Evolutionary conservation across 2,329 filamentous ascomycete species (phyloP).

Genomic region (Cercospora janseana): DNA sequence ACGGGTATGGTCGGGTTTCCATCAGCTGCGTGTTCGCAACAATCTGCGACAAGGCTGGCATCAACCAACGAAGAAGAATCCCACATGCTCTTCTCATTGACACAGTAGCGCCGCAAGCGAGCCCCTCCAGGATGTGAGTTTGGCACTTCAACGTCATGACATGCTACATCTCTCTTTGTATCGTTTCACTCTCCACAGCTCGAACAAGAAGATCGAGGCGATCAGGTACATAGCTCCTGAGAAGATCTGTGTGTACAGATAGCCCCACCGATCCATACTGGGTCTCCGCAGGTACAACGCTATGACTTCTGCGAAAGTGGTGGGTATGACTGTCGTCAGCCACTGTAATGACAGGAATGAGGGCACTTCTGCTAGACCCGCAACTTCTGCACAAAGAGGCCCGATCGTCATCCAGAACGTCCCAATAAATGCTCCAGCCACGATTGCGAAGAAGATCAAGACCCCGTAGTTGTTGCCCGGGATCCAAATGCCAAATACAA

Average conservation of each 20-base stretch:
- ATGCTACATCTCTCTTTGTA: no score
- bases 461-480: constrained; percentile 45
- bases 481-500: constrained; percentile 49
- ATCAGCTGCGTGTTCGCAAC: background rate
- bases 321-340: constrained; percentile 40
- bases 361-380: constrained; percentile 42
- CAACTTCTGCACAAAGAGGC: constrained; percentile 44
- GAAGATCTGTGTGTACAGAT: constrained; percentile 44
- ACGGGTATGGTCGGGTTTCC: background rate
- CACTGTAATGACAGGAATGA: constrained; percentile 43
- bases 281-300: constrained; percentile 42
- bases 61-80: background rate
- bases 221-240: constrained; percentile 40
- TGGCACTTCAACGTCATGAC: no score
- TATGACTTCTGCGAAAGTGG: constrained; percentile 43
- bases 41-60: constrained; percentile 4
- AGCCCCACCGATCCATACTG: constrained; percentile 27
- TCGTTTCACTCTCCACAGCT: constrained; percentile 31
- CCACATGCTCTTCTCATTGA: background rate
- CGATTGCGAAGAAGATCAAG: constrained; percentile 45
- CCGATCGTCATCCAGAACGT: constrained; percentile 51
- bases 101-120: background rate
- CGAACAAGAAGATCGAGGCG: constrained; percentile 38
- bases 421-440: constrained; percentile 48
- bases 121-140: background rate